These are phyloP conservation scores for Excoecaria agallocha DNA, from an alignment of 345 rosid genomes.

Conservation along the genomic window DNA sequence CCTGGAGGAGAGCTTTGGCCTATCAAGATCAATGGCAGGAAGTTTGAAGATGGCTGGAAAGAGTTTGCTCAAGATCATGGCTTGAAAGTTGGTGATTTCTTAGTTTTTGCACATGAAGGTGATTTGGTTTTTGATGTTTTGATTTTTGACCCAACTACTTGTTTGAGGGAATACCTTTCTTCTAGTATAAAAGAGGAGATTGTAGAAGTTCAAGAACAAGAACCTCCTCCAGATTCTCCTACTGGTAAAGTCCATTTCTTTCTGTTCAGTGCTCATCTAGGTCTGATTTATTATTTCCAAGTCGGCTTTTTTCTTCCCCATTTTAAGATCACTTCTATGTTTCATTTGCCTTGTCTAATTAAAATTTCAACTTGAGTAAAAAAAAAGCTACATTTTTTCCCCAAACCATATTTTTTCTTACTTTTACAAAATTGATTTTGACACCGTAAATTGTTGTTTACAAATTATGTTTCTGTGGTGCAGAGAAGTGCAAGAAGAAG, in stretches of 20 bases:
- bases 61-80: slow-evolving; percentile 14
- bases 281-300: not conserved
- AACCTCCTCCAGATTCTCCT: not conserved
- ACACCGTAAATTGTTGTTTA: too few species aligned
- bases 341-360: not conserved
- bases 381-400: too few species aligned
- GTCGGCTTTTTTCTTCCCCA: not conserved
- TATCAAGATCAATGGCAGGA: slow-evolving; percentile 6
- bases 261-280: not conserved
- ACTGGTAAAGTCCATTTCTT: not conserved
- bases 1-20: slow-evolving; percentile 9
- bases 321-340: not conserved
- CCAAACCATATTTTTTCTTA: too few species aligned
- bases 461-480: not conserved
- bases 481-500: not conserved
- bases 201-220: not conserved
- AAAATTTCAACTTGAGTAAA: too few species aligned
- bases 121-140: slow-evolving; percentile 14
- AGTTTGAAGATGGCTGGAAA: slow-evolving; percentile 19
- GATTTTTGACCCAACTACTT: slow-evolving; percentile 13
- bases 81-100: slow-evolving; percentile 21
- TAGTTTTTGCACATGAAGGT: slow-evolving; percentile 17
- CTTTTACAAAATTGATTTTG: too few species aligned
- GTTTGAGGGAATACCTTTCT: not conserved
- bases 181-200: not conserved